A percentile compares a stretch with the other conserved stretches of the same genome.
Conservation (phyloP, 139 green algal genomes). For the Chlorella sp. region DNA sequence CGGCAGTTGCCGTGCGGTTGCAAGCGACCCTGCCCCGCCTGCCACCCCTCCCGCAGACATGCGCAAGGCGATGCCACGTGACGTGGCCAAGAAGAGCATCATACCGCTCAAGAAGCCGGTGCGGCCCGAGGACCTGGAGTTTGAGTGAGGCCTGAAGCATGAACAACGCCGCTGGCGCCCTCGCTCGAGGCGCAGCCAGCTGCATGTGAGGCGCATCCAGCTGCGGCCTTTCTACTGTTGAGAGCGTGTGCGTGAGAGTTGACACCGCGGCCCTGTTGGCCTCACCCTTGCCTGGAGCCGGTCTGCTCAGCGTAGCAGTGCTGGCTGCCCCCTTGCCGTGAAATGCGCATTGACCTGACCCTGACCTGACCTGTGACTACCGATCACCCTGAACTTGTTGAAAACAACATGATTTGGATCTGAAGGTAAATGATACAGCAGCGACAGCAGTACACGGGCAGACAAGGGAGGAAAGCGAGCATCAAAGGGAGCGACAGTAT, state of each 20-base stretch:
- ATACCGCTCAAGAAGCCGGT: slow-evolving; percentile 77
- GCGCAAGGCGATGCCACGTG: slow-evolving; percentile 94
- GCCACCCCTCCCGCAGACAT: slow-evolving; percentile 75
- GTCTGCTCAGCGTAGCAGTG: neutral
- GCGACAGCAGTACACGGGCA: neutral
- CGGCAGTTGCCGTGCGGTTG: neutral
- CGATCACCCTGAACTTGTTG: neutral
- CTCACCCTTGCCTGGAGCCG: neutral
- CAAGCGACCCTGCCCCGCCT: neutral
- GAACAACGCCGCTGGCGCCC: too few species aligned
- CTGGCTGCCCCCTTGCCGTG: neutral
- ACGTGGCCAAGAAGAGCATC: slow-evolving; percentile 80
- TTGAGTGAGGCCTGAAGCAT: slow-evolving; percentile 74
- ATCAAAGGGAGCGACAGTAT: neutral
- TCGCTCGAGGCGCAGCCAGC: too few species aligned
- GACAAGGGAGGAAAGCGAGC: neutral
- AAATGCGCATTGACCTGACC: too few species aligned
- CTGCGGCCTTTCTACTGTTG: too few species aligned
- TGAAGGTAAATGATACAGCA: neutral
- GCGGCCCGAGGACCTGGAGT: slow-evolving; percentile 87
- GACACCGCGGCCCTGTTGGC: too few species aligned
- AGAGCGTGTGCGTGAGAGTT: too few species aligned
- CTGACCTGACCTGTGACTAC: neutral
- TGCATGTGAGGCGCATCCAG: too few species aligned
- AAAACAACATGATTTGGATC: neutral